Evolutionary conservation across 2,329 filamentous ascomycete species (phyloP), one percentile per base, ranked within the genome.

Genomic region (Aaosphaeria arxii): DNA sequence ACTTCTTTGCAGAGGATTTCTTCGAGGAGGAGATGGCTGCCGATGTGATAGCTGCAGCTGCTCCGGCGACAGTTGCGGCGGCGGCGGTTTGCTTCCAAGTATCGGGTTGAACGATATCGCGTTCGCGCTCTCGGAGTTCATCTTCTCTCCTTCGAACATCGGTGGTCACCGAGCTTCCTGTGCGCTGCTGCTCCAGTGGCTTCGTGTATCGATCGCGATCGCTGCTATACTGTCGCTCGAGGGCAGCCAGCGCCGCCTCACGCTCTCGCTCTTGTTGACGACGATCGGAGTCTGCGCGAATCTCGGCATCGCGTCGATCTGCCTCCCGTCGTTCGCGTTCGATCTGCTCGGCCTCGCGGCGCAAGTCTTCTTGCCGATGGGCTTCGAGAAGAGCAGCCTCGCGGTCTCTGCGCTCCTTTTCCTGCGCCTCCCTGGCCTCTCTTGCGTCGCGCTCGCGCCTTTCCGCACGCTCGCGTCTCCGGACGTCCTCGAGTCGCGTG

Each of bases 11-110:
- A 4, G 33, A 30, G 7, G 30, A 17, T 44, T 60, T 62, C n/a
- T 36, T 36, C 33, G 33, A 36, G 2, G 62, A 63, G 2, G 60
- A 60, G 7, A 69, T 68, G 11, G 65, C 64, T 4, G 62, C 62
- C 29, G 54, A 59, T 7, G 62, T 56, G 29, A 69, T 66, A 1
- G 59, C 63, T 5, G 62, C 62, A 11, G 64, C 66, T 11, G 66
- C 63, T 43, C 61, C 60, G 35, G 64, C 68, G 30, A 64, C 67
- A 6, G 62, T 57, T 30, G 63, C 67, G 30, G 64, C 67, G 32
- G 66, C 70, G 30, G 67, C 66, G 41, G 71, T 61, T 5, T 57
- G 64, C 46, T 66, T 70, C 71, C 70, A 73, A 4, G 59, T 47
- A 17, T 70, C 61, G 17, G 62, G 60, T 36, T 66, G 57, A 11